Evolutionary conservation across 306 rosid genomes (phyloP).

Genomic region (Cucurbita pepo): DNA sequence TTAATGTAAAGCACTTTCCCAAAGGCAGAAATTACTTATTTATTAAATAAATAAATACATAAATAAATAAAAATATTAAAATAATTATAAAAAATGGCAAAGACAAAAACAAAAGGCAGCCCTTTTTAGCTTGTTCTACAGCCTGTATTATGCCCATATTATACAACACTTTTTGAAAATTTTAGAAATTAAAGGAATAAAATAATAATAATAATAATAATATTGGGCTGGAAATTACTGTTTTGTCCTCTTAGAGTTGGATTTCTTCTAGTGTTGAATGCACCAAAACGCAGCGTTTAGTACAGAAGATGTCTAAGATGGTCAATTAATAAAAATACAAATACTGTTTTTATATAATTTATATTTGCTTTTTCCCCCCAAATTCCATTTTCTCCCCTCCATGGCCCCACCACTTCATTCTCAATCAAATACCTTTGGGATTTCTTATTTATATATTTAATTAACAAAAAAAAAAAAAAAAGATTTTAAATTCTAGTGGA

Average conservation of each 20-base stretch:
- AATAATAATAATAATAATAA: no score
- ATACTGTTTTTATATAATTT: background rate
- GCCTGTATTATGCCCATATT: conserved; percentile 1
- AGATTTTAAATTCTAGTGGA: background rate
- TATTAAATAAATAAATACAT: background rate
- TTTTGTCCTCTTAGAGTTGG: background rate
- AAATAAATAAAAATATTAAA: background rate
- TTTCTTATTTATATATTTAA: background rate
- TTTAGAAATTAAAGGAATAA: no score
- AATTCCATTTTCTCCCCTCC: background rate
- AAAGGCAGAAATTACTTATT: background rate
- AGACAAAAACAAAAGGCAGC: background rate
- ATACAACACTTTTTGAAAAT: background rate
- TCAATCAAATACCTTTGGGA: background rate
- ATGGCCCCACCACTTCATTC: background rate
- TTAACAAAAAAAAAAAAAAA: background rate
- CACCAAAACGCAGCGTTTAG: background rate
- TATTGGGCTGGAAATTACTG: background rate
- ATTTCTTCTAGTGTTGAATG: background rate
- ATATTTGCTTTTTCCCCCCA: background rate
- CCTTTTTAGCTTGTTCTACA: background rate
- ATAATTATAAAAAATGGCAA: background rate
- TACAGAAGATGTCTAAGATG: background rate
- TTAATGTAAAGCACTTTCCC: background rate
- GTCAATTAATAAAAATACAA: background rate